Conservation (phyloP, 768 basidiomycete species). For the Kwoniella botswanensis region DNA sequence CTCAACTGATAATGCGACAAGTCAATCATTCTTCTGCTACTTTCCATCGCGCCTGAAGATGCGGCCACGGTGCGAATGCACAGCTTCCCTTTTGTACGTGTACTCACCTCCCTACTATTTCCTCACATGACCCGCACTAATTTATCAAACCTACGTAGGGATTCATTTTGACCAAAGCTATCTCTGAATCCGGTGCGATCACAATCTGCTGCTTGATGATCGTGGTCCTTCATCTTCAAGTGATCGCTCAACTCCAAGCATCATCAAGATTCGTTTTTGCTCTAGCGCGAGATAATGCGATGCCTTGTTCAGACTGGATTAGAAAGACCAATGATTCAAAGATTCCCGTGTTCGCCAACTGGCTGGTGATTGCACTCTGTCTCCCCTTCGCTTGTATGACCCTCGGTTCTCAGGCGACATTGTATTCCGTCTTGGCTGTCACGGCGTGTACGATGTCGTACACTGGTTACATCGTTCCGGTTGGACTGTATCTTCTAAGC, state of each 20-base stretch:
- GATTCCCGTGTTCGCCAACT: slow-evolving; percentile 57
- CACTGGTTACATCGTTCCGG: slow-evolving; percentile 52
- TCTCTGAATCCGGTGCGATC: slow-evolving; percentile 49
- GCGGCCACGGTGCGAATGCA: slow-evolving; percentile 29
- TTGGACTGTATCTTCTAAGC: slow-evolving; percentile 50
- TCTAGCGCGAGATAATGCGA: slow-evolving; percentile 59
- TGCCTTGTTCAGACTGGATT: slow-evolving; percentile 58
- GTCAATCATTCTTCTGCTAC: slow-evolving; percentile 56
- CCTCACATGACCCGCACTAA: not conserved
- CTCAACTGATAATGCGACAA: slow-evolving; percentile 23
- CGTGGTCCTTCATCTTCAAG: slow-evolving; percentile 54
- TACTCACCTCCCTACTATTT: not conserved
- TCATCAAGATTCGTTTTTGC: slow-evolving; percentile 61
- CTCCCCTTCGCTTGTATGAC: slow-evolving; percentile 53
- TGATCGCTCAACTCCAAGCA: slow-evolving; percentile 59
- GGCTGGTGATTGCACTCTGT: slow-evolving; percentile 54
- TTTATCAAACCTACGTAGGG: slow-evolving; percentile 27
- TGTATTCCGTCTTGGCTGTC: slow-evolving; percentile 56
- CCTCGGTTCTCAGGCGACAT: slow-evolving; percentile 45
- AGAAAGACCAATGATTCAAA: slow-evolving; percentile 45
- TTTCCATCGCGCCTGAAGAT: slow-evolving; percentile 41
- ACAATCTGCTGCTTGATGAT: slow-evolving; percentile 49
- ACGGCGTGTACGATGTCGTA: slow-evolving; percentile 56
- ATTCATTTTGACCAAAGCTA: slow-evolving; percentile 55
- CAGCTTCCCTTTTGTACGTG: slow-evolving; percentile 50